Evolutionary conservation across 768 basidiomycete genomes (phyloP).

Genomic region (Exidia glandulosa): DNA sequence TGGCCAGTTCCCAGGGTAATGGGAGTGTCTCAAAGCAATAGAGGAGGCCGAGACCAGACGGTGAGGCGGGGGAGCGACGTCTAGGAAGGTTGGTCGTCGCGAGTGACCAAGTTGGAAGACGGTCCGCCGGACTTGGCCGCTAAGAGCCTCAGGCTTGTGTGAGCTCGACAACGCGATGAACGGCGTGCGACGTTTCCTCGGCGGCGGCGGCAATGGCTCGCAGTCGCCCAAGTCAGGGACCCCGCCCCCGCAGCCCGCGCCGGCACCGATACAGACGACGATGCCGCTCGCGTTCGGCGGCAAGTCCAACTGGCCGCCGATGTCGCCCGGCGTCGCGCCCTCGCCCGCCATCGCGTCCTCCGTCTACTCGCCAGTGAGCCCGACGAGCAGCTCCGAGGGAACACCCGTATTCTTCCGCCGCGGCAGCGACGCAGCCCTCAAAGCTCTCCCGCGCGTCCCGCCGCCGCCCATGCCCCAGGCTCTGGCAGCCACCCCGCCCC

Average conservation of each 20-base stretch:
- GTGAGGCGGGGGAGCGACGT: background rate
- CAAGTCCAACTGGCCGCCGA: slow-evolving; percentile 37
- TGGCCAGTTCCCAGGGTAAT: background rate
- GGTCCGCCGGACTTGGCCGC: background rate
- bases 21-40: background rate
- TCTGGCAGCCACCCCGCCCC: background rate
- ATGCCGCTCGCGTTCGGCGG: slow-evolving; percentile 13
- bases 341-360: slow-evolving; percentile 16
- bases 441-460: background rate
- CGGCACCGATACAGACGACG: slow-evolving; percentile 7
- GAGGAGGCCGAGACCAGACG: background rate
- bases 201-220: no score
- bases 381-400: slow-evolving; percentile 28
- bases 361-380: slow-evolving; percentile 17
- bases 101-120: no score
- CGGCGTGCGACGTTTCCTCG: slow-evolving; percentile 58
- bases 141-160: background rate
- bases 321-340: slow-evolving; percentile 21
- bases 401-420: slow-evolving; percentile 25
- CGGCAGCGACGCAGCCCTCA: background rate
- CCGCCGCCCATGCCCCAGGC: background rate
- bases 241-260: slow-evolving; percentile 13
- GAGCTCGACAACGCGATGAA: slow-evolving; percentile 35
- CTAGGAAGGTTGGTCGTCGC: background rate
- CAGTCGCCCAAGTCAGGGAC: slow-evolving; percentile 20